phyloP scores from a whole-genome alignment of 345 rosid genomes.

The Populus alba region DNA sequence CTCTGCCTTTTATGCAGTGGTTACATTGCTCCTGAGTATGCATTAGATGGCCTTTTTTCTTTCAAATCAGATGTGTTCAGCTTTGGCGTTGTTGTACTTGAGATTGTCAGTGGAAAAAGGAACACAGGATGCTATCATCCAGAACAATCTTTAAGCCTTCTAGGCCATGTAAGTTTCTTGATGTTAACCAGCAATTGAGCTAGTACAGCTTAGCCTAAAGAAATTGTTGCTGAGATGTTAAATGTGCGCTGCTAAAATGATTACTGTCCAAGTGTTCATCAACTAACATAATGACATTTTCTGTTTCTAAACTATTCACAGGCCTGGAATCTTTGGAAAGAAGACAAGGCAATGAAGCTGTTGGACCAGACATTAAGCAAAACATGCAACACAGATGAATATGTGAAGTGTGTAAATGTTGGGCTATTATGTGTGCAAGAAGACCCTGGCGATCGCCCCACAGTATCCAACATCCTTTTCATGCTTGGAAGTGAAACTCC shows the following conservation, averaged over 20 bases:
- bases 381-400: constrained; percentile 12
- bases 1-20: constrained; percentile 11
- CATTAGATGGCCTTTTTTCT: constrained; percentile 23
- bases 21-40: constrained; percentile 26
- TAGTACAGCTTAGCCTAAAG: too few relatives aligned
- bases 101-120: constrained; percentile 23
- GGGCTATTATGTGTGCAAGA: constrained; percentile 24
- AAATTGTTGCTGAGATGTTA: too few relatives aligned
- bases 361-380: constrained; percentile 4
- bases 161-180: constrained; percentile 14
- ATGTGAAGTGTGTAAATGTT: constrained; percentile 10
- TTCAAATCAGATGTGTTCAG: constrained; percentile 29
- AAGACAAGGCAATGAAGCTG: constrained; percentile 18
- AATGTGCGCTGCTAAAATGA: neutral
- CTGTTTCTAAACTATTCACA: neutral
- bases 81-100: constrained; percentile 24
- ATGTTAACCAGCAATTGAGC: too few relatives aligned
- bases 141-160: constrained; percentile 10
- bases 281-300: neutral
- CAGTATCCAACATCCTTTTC: constrained; percentile 8
- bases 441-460: constrained; percentile 20
- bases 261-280: too few relatives aligned
- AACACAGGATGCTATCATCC: constrained; percentile 20
- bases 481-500: constrained; percentile 21
- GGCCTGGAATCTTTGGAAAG: constrained; percentile 27